Evolutionary conservation across 257 asterid genomes (phyloP).

Genomic region (Ocimum tenuiflorum): DNA sequence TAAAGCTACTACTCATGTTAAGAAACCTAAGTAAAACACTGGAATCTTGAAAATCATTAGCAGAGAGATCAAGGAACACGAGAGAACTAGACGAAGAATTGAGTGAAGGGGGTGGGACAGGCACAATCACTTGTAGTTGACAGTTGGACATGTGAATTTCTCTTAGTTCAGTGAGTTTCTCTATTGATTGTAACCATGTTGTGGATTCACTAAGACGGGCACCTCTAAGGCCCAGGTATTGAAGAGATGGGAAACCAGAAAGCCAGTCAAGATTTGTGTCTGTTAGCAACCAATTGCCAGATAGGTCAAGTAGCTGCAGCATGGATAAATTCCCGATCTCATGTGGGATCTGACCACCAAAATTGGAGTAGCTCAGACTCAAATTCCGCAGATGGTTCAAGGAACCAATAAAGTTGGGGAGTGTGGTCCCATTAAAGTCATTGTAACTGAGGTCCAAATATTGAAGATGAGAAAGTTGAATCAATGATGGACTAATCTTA

Average conservation of each 20-base stretch:
- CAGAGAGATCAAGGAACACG: background rate
- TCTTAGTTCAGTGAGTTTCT: background rate
- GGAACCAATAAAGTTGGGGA: background rate
- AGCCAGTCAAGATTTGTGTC: background rate
- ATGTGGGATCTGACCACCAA: too few relatives aligned
- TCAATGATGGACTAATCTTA: background rate
- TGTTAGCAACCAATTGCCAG: background rate
- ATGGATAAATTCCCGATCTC: background rate
- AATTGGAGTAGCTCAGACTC: background rate
- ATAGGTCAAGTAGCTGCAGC: background rate
- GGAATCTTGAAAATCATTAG: too few relatives aligned
- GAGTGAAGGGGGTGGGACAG: background rate
- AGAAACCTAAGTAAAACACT: background rate
- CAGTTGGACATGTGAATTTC: background rate
- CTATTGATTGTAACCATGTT: background rate
- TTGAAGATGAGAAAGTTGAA: background rate
- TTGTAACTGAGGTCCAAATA: background rate
- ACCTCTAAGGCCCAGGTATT: too few relatives aligned
- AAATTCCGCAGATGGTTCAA: background rate
- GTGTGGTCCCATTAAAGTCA: background rate
- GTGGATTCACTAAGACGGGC: background rate
- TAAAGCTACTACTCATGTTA: background rate
- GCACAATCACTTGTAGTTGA: background rate
- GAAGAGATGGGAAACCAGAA: background rate
- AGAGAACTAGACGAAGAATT: background rate